Evolutionary conservation across 2,329 filamentous ascomycete genomes (phyloP).

Genomic region (Clarireedia homoeocarpa): DNA sequence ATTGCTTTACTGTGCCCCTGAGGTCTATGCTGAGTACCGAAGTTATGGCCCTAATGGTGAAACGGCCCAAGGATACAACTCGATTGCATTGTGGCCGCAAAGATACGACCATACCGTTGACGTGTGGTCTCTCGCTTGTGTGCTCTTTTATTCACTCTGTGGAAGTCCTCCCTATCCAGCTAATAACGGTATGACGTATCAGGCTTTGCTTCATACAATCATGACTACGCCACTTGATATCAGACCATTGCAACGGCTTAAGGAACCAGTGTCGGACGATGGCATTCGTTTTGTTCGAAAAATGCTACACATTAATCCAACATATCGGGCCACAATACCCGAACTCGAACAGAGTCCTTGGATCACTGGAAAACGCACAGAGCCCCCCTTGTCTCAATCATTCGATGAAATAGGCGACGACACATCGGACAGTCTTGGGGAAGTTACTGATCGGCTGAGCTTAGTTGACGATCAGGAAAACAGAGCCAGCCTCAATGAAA

Average conservation of each 20-base stretch:
- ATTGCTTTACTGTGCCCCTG: conserved; percentile 88
- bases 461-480: conserved; percentile 14
- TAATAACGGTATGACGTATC: conserved; percentile 65
- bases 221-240: conserved; percentile 71
- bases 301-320: conserved; percentile 79
- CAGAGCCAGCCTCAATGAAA: conserved; percentile 13
- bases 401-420: conserved; percentile 23
- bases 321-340: conserved; percentile 63
- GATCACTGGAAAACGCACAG: conserved; percentile 39
- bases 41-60: conserved; percentile 62
- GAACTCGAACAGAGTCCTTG: conserved; percentile 67
- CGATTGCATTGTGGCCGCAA: conserved; percentile 32
- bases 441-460: conserved; percentile 27
- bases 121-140: conserved; percentile 92
- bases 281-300: conserved; percentile 66
- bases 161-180: conserved; percentile 74
- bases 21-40: conserved; percentile 75
- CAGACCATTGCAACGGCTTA: conserved; percentile 47
- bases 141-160: conserved; percentile 81
- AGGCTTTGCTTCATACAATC: conserved; percentile 74
- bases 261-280: conserved; percentile 46
- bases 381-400: conserved; percentile 17
- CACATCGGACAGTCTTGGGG: conserved; percentile 18
- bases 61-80: conserved; percentile 35
- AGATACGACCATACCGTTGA: conserved; percentile 90